phyloP scores from a whole-genome alignment of 2,329 filamentous ascomycete species.

The Penicillium sp. region DNA sequence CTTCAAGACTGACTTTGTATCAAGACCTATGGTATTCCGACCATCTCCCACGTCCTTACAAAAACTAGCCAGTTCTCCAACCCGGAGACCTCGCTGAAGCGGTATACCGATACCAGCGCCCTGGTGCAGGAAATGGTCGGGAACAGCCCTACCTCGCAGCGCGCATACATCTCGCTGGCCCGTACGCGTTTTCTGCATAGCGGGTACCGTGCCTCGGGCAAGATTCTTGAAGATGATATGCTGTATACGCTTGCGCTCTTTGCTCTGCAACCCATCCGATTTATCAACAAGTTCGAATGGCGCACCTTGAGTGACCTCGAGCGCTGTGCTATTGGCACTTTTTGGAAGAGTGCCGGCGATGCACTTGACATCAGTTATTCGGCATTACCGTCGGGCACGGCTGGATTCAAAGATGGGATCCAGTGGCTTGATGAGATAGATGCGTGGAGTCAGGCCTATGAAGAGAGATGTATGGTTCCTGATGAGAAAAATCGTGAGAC shows the following conservation, averaged over 20 bases:
- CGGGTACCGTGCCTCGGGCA: conserved; percentile 60
- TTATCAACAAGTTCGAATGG: conserved; percentile 72
- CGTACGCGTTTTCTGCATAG: conserved; percentile 68
- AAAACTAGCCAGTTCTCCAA: conserved; percentile 56
- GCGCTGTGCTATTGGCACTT: conserved; percentile 66
- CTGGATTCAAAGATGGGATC: conserved; percentile 54
- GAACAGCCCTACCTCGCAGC: conserved; percentile 48
- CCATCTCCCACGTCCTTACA: conserved; percentile 55
- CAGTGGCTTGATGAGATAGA: conserved; percentile 58
- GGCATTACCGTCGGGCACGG: conserved; percentile 46
- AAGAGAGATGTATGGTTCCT: conserved; percentile 63
- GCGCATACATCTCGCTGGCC: conserved; percentile 58
- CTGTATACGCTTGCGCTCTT: conserved; percentile 70
- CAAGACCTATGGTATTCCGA: conserved; percentile 61
- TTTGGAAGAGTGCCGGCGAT: conserved; percentile 74
- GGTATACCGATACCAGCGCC: conserved; percentile 57
- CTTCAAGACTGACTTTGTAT: conserved; percentile 6
- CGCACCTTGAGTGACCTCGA: conserved; percentile 69
- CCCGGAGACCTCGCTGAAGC: conserved; percentile 54
- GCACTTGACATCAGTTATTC: conserved; percentile 66
- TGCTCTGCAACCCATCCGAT: conserved; percentile 66
- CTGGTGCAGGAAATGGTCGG: conserved; percentile 55
- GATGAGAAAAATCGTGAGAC: conserved; percentile 54
- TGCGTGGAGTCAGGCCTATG: conserved; percentile 61
- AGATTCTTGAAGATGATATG: conserved; percentile 66